These are phyloP conservation scores for Plasmopara halstedii DNA, from an alignment of 352 stramenopile species.

Conservation along the genomic window DNA sequence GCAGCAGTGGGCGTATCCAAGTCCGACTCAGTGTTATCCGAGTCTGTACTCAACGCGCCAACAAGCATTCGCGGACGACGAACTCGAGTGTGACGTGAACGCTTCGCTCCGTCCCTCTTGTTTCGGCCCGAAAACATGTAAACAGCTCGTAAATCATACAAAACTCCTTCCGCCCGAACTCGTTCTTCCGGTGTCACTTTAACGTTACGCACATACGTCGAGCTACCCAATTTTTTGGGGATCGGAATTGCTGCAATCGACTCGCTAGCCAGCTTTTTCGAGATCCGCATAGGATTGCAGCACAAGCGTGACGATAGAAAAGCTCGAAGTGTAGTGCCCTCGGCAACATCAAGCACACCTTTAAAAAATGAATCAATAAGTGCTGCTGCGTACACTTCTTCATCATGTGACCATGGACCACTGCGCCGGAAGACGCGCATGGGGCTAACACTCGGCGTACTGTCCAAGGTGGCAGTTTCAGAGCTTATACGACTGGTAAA, in stretches of 20 bases:
- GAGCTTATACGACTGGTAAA: constrained; percentile 20
- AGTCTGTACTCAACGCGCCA: constrained; percentile 9
- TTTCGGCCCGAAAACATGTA: constrained; percentile 22
- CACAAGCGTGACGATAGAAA: constrained; percentile 53
- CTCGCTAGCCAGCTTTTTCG: constrained; percentile 69
- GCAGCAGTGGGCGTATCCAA: background rate
- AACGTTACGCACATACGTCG: constrained; percentile 43
- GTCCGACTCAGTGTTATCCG: constrained; percentile 1
- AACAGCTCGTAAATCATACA: constrained; percentile 30
- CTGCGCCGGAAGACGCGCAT: constrained; percentile 36
- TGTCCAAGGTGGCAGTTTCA: constrained; percentile 13
- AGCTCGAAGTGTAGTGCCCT: constrained; percentile 58
- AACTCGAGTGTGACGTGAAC: constrained; percentile 11
- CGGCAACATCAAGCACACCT: constrained; percentile 41
- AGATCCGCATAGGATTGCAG: constrained; percentile 73
- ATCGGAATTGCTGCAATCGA: constrained; percentile 60
- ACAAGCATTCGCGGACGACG: background rate
- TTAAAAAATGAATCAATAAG: constrained; percentile 69
- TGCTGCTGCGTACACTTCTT: constrained; percentile 56
- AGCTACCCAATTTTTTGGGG: constrained; percentile 63
- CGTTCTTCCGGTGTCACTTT: constrained; percentile 29
- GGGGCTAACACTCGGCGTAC: constrained; percentile 19
- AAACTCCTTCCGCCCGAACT: constrained; percentile 24
- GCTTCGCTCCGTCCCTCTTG: constrained; percentile 6
- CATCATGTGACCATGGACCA: constrained; percentile 57